phyloP scores from a whole-genome alignment of 2,329 filamentous ascomycete genomes.

The Xylaria digitata region DNA sequence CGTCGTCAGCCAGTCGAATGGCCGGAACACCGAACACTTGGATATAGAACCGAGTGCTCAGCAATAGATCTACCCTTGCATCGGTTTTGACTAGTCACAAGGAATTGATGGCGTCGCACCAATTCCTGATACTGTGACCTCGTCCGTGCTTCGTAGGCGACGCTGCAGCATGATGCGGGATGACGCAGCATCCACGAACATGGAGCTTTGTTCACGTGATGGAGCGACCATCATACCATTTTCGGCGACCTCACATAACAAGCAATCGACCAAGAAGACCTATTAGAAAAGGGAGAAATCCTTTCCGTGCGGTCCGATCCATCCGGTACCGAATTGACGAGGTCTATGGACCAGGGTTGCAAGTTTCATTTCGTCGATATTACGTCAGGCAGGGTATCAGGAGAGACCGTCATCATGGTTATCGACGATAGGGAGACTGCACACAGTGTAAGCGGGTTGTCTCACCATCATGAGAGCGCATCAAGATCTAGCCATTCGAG shows the following conservation, averaged over 20 bases:
- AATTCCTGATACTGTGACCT: conserved; percentile 6
- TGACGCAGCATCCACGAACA: conserved; percentile 18
- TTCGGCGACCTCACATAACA: conserved; percentile 7
- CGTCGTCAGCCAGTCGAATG: not conserved
- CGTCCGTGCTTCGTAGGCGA: conserved; percentile 2
- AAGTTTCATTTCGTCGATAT: conserved; percentile 3
- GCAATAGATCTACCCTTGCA: conserved; percentile 14
- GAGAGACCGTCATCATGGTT: conserved; percentile 11
- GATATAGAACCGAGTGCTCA: conserved; percentile 8
- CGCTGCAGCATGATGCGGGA: conserved; percentile 19
- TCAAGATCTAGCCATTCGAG: conserved; percentile 11
- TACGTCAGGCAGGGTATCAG: conserved; percentile 15
- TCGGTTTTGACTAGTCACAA: not conserved
- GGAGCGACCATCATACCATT: conserved; percentile 1
- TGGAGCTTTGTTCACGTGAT: conserved; percentile 25
- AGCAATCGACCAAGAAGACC: conserved; percentile 10
- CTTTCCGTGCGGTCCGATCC: conserved; percentile 31
- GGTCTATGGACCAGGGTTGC: conserved; percentile 9
- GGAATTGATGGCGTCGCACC: conserved; percentile 27
- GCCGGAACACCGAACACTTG: not conserved
- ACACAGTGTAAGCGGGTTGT: conserved; percentile 33
- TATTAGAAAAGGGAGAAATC: conserved; percentile 11
- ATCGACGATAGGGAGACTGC: conserved; percentile 1
- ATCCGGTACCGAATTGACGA: conserved; percentile 30
- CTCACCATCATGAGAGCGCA: conserved; percentile 18